Evolutionary conservation across 352 stramenopile genomes (phyloP), one percentile per base, ranked within the genome.

Genomic region (Pythium brassicae): DNA sequence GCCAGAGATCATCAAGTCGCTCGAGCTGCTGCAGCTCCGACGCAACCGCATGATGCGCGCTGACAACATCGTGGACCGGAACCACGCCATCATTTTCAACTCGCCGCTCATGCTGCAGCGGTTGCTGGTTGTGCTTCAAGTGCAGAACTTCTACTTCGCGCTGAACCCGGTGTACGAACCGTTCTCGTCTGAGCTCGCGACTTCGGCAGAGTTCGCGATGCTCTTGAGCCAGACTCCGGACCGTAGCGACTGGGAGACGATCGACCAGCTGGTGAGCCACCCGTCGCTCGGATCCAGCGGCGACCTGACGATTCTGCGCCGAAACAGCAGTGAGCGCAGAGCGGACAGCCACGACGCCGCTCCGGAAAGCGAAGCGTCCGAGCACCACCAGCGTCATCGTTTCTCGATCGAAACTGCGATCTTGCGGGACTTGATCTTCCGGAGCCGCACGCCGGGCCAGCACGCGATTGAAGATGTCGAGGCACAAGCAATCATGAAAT

Each of bases 71-170:
- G 83, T 98, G 19, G 89, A 98, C 58, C 84, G 92, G 53, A 98
- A 98, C 62, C 94, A 98, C 68, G 74, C 86, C 14, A 76, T 98
- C n/a, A 76, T 98, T 55, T 87, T 97, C 70, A 90, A 89, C 51
- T 85, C 74, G 14, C 74, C 81, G 20, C 52, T 79, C n/a, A 67
- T 95, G 32, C 59, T 96, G 42, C 73, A 83, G 60, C 77, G 84
- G 17, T 51, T 97, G 53, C 61, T 94, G 44, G 68, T 69, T 12
- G 72, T 94, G 12, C 57, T 94, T 8, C 74, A 92, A 55, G 76
- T 92, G 37, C 84, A 94, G 62, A 92, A 94, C 56, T 94, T 85
- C 48, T 92, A 92, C 48, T 94, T 94, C 44, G 74, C 81, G 20
- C 61, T 94, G 4, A 92, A 92, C 44, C 78, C 83, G 0, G 69